Base-by-base conservation (phyloP, 495 filamentous ascomycete species). In the Penicillium silybi region DNA sequence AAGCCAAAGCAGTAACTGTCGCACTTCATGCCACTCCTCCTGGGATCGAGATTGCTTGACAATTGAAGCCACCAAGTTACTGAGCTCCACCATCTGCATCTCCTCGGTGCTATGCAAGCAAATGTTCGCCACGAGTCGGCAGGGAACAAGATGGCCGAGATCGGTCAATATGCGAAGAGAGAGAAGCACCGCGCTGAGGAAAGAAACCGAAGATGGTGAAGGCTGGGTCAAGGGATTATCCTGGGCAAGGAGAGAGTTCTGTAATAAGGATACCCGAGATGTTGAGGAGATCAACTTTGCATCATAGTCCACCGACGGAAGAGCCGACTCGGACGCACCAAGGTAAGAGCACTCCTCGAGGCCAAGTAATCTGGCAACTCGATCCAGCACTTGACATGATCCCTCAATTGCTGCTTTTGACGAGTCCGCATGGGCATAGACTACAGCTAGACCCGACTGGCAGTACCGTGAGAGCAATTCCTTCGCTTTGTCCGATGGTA, bases 1-100 rank as follows among this genome's bases (percentile, higher is more conserved):
- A 25, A 96, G 80, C 91, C 91, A 96, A 2, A 92, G 68, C 15
- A 96, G 63, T 60, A 87, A 81, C 44, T 81, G 76, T 34, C 89
- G 78, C 7, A 81, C 74, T 19, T 68, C 68, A 34, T 72, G 72
- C 91, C 91, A 95, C 43, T 85, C 81, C 53, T 77, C 80, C 20
- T 84, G 82, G 51, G 87, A 81, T 40, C 76, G 80, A 44, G 76
- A 64, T 17, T 80, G 76, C 26, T 71, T 75, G 23, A 72, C 63
- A 4, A 77, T 64, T 3, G 72, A 73, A 35, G 79, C 75, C 18
- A 95, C 78, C 9, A 89, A 74, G 43, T 74, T 85, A 17, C 75
- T 73, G 35, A 91, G 70, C 42, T 89, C 80, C 10, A 67, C 63
- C 45, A 82, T 75, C 59, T 95, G 90, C 52, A 88, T 84, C 10